These are phyloP conservation scores for Phytophthora melonis DNA, from an alignment of 352 stramenopile species.

Conservation along the genomic window DNA sequence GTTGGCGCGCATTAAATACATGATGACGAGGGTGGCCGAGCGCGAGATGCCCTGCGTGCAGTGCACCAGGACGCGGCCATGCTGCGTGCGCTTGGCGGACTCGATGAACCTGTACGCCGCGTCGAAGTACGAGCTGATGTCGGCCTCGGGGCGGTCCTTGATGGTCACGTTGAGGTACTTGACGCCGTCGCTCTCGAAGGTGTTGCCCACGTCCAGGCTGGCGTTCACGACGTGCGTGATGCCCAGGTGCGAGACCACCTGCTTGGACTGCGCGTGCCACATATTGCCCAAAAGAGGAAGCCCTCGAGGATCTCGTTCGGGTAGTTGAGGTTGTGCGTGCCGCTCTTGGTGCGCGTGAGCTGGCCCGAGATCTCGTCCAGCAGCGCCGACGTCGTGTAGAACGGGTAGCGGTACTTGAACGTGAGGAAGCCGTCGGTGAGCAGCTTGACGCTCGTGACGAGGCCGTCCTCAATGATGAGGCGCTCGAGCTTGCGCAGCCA, in stretches of 20 bases:
- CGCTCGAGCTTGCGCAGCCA: conserved; percentile 72
- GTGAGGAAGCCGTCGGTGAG: conserved; percentile 84
- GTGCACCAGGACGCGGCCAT: conserved; percentile 83
- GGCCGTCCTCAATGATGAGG: conserved; percentile 78
- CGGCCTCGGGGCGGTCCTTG: conserved; percentile 75
- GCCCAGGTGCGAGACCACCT: conserved; percentile 79
- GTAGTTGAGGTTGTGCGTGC: conserved; percentile 90
- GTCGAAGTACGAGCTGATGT: conserved; percentile 82
- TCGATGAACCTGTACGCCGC: conserved; percentile 80
- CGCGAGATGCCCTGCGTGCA: conserved; percentile 89
- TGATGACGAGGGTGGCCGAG: conserved; percentile 84
- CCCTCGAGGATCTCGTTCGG: conserved; percentile 89
- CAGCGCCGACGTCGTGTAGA: conserved; percentile 81
- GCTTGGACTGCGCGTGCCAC: conserved; percentile 86
- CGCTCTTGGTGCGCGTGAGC: conserved; percentile 79
- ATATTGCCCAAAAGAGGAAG: conserved; percentile 91
- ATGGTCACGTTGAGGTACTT: conserved; percentile 85
- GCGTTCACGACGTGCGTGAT: conserved; percentile 91
- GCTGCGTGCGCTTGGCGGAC: conserved; percentile 76
- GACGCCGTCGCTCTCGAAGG: conserved; percentile 74
- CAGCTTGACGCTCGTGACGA: conserved; percentile 81
- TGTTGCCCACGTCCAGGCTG: conserved; percentile 80
- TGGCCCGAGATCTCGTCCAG: conserved; percentile 71
- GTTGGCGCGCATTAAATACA: conserved; percentile 88
- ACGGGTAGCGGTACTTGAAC: conserved; percentile 88